Evolutionary conservation across 2,329 filamentous ascomycete species (phyloP), one percentile per base, ranked within the genome.

Genomic region (Diplodia corticola): DNA sequence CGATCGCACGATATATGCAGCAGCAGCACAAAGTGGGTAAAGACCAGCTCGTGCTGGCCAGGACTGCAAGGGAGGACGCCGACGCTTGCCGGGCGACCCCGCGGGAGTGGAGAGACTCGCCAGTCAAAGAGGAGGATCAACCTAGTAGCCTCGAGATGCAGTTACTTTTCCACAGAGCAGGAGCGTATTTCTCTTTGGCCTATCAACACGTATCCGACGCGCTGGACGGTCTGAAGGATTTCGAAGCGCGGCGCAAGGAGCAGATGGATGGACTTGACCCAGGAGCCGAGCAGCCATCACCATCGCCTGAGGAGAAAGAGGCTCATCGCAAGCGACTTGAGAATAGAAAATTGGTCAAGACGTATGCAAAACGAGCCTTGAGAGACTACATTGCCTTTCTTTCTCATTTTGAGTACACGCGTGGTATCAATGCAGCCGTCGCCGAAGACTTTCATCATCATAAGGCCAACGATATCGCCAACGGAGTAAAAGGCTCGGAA

Each of bases 321-420:
- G 81, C 79, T 15, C 78, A 82, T 46, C 75, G 75, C 30, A 79
- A 76, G 63, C 80, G 84, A 64, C 76, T 86, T 26, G 87, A 90
- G 69, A 85, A 85, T 51, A 85, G 89, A 51, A 92, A 90, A 75
- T 79, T 85, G 28, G 89, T 94, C 70, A 91, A 91, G 71, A 83
- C 84, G 0, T 88, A 90, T 76, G 91, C 91, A 3, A 93, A 91
- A 76, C 85, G 88, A 65, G 91, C 91, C 0, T 78, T 95, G 24
- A 85, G 89, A 67, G 91, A 95, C 77, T 93, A 91, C 74, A 81
- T 88, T 71, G 81, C 85, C 24, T 95, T 91, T 73, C 80, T 96
- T 46, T 86, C 87, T 0, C 82, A 88, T 67, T 88, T 95, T 69
- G 90, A 95, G 72, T 95, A 95, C 77, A 91, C 91, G 0, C 90